Evolutionary conservation across 140 eudicot species (phyloP), one percentile per base, ranked within the genome.

Genomic region (Flaveria floridana): DNA sequence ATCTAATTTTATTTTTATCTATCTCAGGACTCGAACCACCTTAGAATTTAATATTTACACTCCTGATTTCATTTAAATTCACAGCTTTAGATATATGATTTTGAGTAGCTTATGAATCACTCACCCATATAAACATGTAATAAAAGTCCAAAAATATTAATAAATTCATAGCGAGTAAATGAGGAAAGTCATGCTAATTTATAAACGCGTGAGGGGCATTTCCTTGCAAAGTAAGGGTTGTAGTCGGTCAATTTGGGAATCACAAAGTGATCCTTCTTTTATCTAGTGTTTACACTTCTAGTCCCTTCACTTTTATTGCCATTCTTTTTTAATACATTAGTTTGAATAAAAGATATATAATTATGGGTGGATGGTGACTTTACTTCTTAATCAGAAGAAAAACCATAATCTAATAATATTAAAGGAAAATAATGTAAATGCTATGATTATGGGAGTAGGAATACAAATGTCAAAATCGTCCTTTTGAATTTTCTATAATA

Each of bases 191-290:
- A 37, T n/a, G 70, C 37, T 44, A 65, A 65, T 2, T n/a, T 14
- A 7, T 16, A 20, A 14, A 37, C 70, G 70, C 70, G 70, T 65
- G 23, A 65, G 3, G 39, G 28, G 70, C 28, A 37, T 34, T 37
- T 65, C 70, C 70, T 65, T 65, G 70, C 70, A 65, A n/a, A n/a
- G 15, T 48, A 65, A 65, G 70, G 1, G 51, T 65, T 16, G 14
- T 34, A 7, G 28, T 65, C 51, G 70, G 70, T 65, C 70, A 65
- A 65, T 30, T 63, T 14, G 2, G 8, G 0, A 63, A 28, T 63
- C 68, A 63, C 68, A 63, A 63, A 63, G 21, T 28, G 12, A 63
- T 3, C 70, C 50, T 65, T 65, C 26, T 34, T 37, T 65, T 37
- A 65, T 37, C 51, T 2, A 34, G 3, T 37, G 44, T 65, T n/a